Evolutionary conservation across 805 yeast genomes (phyloP), one percentile per base, ranked within the genome.

Genomic region (Kockiozyma suomiensis): DNA sequence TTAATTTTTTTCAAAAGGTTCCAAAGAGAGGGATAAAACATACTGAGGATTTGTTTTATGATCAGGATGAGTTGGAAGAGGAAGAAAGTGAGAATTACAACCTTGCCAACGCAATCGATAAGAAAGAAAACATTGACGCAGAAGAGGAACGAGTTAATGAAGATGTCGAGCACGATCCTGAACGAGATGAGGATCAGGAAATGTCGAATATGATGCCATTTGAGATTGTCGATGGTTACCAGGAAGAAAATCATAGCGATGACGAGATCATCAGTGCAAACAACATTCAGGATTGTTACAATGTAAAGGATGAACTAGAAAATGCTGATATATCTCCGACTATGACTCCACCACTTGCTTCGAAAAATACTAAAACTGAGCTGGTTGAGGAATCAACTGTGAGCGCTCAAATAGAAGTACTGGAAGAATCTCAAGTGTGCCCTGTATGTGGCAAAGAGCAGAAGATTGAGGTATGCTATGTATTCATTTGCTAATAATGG

Each of bases 391-490:
- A 42, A 30, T 4, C 7, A 3, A 5, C 13, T n/a, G 8, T 12
- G 19, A 17, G n/a, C 19, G 19, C 4, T 4, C 15, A 13, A 19
- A 5, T 23, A 4, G 41, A 37, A 17, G 6, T 15, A 1, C 7
- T 26, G 4, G 45, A 38, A n/a, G 33, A 28, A 2, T 51, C 19
- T 8, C 48, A 41, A 19, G 25, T 32, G 10, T 54, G 58, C 21
- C 58, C 58, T 15, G 42, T 54, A 3, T 54, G 58, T 25, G 54
- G 52, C 6, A 37, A 25, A 17, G 42, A 35, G 1, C 52, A 47
- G 30, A 41, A 32, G 7, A 13, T 33, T 28, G 53, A 54, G 26
- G 52, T 45, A 17, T 15, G 41, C n/a, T 13, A 21, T 2, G n/a
- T 41, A 13, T 45, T 25, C 2, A 17, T 12, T 4, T 23, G 13